Percentiles rank a stretch among this genome's conserved stretches.
Evolutionary conservation across 2,329 filamentous ascomycete species (phyloP).

Genomic region (Phaeoacremonium minimum): DNA sequence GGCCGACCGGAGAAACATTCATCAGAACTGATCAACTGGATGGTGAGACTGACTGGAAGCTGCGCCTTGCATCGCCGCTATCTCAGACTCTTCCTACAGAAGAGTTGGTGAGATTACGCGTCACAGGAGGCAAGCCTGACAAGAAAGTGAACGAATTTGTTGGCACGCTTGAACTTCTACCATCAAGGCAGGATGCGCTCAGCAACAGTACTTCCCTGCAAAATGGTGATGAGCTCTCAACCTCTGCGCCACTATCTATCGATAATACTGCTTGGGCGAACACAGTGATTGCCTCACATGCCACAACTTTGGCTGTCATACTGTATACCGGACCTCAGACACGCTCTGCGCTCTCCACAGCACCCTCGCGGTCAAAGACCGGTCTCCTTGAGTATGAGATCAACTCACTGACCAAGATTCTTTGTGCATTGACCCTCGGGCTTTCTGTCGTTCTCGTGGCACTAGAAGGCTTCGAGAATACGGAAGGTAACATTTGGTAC

Average conservation of each 20-base stretch:
- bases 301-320: conserved; percentile 81
- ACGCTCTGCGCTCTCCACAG: conserved; percentile 87
- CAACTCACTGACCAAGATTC: conserved; percentile 92
- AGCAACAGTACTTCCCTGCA: conserved; percentile 30
- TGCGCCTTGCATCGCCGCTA: conserved; percentile 79
- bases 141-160: conserved; percentile 92
- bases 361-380: conserved; percentile 87
- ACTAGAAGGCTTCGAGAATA: conserved; percentile 72
- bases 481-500: conserved; percentile 74
- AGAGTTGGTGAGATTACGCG: conserved; percentile 65
- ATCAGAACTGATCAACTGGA: conserved; percentile 97
- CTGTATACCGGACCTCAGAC: conserved; percentile 95
- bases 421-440: conserved; percentile 82
- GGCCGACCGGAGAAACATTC: conserved; percentile 79
- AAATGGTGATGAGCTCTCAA: conserved; percentile 29
- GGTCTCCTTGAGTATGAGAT: conserved; percentile 94
- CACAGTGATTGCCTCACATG: conserved; percentile 91
- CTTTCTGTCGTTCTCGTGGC: conserved; percentile 87
- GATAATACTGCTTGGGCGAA: conserved; percentile 99
- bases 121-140: conserved; percentile 87
- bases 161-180: conserved; percentile 76
- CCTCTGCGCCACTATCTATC: conserved; percentile 75
- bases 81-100: conserved; percentile 73
- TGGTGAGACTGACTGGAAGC: conserved; percentile 97
- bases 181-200: conserved; percentile 46